Percentiles rank a stretch among this genome's conserved stretches.
phyloP scores from a whole-genome alignment of 2,329 filamentous ascomycete species.

The Aspergillus ruber region DNA sequence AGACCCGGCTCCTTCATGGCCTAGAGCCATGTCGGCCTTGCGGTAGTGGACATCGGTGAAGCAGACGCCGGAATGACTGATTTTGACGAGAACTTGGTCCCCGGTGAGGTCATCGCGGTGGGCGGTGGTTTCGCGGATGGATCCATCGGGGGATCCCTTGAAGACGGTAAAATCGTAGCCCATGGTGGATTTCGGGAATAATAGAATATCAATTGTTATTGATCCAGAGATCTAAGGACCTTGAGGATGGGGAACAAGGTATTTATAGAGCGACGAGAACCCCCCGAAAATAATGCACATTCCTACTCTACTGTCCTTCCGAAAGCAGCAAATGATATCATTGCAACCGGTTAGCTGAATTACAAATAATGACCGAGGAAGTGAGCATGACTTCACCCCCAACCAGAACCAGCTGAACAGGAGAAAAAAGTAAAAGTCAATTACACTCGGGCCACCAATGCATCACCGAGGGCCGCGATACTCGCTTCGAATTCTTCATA shows the following conservation, averaged over 20 bases:
- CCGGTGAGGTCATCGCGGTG: conserved; percentile 29
- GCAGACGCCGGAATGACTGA: conserved; percentile 63
- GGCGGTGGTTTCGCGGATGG: conserved; percentile 47
- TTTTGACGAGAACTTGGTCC: conserved; percentile 52
- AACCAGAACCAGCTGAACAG: neutral
- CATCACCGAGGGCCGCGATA: conserved; percentile 3
- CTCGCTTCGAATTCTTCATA: conserved; percentile 4
- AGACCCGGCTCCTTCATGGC: conserved; percentile 34
- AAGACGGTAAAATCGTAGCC: conserved; percentile 52
- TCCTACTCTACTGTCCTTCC: neutral
- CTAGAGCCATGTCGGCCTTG: conserved; percentile 27
- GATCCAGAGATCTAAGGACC: neutral
- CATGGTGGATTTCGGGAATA: conserved; percentile 9
- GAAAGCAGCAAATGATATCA: neutral
- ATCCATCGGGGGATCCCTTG: conserved; percentile 55
- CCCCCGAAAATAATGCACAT: neutral
- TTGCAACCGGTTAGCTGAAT: neutral
- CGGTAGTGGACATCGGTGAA: conserved; percentile 49
- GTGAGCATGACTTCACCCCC: neutral
- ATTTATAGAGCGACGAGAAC: neutral
- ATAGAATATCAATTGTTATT: too few relatives aligned
- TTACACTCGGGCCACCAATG: neutral
- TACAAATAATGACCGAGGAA: neutral
- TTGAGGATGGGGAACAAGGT: neutral
- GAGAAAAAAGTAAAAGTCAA: neutral